phyloP scores from a whole-genome alignment of 139 green algal genomes.

The Chlorella sp. region DNA sequence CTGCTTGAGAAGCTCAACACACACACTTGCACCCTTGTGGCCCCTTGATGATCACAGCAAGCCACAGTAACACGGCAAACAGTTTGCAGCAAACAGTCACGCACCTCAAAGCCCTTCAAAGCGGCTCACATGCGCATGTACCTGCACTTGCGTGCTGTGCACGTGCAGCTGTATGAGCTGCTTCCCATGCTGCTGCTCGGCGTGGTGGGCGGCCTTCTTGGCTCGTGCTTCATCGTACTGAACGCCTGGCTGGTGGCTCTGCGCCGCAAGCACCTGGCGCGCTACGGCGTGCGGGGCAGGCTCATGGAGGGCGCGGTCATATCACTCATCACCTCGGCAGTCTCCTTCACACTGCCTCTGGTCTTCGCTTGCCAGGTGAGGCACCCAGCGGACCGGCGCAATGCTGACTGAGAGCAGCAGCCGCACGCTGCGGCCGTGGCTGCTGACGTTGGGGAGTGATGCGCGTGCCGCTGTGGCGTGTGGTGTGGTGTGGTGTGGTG shows the following conservation, averaged over 20 bases:
- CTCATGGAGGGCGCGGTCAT: constrained; percentile 47
- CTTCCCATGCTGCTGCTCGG: constrained; percentile 72
- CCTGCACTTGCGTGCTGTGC: too few relatives aligned
- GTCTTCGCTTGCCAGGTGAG: constrained; percentile 42
- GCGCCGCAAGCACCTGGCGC: constrained; percentile 26
- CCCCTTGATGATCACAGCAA: too few relatives aligned
- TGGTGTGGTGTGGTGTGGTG: background rate
- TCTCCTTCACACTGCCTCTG: constrained; percentile 53
- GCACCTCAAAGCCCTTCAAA: too few relatives aligned
- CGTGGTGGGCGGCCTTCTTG: constrained; percentile 68
- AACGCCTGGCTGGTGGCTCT: constrained; percentile 47
- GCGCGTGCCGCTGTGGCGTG: background rate
- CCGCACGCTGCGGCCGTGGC: too few relatives aligned
- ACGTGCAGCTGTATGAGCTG: constrained; percentile 42
- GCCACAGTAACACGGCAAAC: too few relatives aligned
- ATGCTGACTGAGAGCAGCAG: too few relatives aligned
- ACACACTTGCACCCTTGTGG: too few relatives aligned
- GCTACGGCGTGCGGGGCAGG: background rate
- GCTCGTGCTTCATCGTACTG: constrained; percentile 61
- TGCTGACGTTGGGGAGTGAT: too few relatives aligned
- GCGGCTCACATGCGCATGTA: too few relatives aligned
- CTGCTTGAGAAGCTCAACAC: too few relatives aligned
- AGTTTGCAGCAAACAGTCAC: too few relatives aligned
- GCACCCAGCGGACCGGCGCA: too few relatives aligned
- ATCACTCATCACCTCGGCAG: constrained; percentile 42